phyloP scores from a whole-genome alignment of 345 rosid genomes.

The Bruguiera sexangula region DNA sequence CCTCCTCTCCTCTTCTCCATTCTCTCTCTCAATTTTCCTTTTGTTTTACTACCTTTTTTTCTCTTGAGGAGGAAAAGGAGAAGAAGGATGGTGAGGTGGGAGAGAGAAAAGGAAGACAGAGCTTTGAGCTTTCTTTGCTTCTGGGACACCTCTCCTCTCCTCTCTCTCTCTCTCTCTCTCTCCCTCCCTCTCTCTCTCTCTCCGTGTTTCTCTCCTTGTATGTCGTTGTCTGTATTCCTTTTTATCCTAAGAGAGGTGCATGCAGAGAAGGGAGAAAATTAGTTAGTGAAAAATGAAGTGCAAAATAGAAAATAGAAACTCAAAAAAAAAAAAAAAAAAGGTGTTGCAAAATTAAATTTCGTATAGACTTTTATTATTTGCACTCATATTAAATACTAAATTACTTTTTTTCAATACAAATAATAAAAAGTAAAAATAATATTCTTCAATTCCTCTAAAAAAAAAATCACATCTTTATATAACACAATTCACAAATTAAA shows the following conservation, averaged over 20 bases:
- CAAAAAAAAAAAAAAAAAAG: too few relatives aligned
- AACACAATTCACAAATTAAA: too few relatives aligned
- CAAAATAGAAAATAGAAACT: too few relatives aligned
- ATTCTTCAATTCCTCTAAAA: too few relatives aligned
- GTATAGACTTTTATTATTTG: too few relatives aligned
- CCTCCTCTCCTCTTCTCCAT: constrained; percentile 24
- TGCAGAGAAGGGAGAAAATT: too few relatives aligned
- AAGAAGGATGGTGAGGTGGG: constrained; percentile 2
- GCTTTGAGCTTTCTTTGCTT: constrained; percentile 30
- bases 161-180: background rate
- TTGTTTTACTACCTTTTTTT: background rate
- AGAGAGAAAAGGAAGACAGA: background rate
- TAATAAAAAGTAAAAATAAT: too few relatives aligned
- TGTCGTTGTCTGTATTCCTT: background rate
- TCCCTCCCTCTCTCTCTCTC: background rate
- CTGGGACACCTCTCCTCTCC: constrained; percentile 23
- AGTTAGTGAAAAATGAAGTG: too few relatives aligned
- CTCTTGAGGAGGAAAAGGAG: constrained; percentile 14
- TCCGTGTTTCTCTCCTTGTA: background rate
- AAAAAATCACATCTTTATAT: too few relatives aligned
- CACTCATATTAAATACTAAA: too few relatives aligned
- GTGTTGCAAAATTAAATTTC: too few relatives aligned
- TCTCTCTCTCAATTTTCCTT: constrained; percentile 12
- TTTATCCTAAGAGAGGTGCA: background rate
- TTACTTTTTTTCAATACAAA: too few relatives aligned